Evolutionary conservation across 192 early-diverging fungal genomes (phyloP).

Genomic region (Cladochytrium replicatum): DNA sequence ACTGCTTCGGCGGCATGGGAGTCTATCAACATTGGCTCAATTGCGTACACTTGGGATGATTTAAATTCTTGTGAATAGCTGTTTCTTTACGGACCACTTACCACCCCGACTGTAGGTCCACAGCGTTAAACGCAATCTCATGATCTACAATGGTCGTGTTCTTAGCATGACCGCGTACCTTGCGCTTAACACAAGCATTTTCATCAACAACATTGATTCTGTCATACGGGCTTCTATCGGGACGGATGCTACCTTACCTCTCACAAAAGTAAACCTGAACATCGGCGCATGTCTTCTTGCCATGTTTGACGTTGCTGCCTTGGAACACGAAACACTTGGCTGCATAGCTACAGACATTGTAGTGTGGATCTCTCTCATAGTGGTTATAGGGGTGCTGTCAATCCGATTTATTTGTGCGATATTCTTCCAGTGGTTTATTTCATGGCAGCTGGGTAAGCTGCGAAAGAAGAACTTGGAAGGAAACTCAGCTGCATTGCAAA

Average conservation of each 20-base stretch:
- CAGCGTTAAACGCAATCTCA: slow-evolving; percentile 8
- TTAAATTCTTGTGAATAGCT: slow-evolving; percentile 12
- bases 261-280: background rate
- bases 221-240: background rate
- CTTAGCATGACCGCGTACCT: too few species aligned
- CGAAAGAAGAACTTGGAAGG: background rate
- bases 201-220: slow-evolving; percentile 1
- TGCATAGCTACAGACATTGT: slow-evolving; percentile 23
- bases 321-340: slow-evolving; percentile 18
- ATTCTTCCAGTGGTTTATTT: slow-evolving; percentile 35
- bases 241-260: background rate
- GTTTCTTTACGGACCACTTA: slow-evolving; percentile 19
- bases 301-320: slow-evolving; percentile 16
- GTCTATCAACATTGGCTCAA: background rate
- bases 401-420: slow-evolving; percentile 36
- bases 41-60: background rate
- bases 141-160: slow-evolving; percentile 4
- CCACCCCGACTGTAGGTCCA: background rate
- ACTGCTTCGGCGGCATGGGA: background rate
- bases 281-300: slow-evolving; percentile 8
- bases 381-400: slow-evolving; percentile 24
- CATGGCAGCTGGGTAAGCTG: slow-evolving; percentile 11
- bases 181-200: slow-evolving; percentile 3
- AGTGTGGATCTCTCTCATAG: slow-evolving; percentile 15
- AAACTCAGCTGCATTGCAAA: slow-evolving; percentile 3